Conservation (phyloP, 768 basidiomycete species). For the Hericium alpestre region DNA sequence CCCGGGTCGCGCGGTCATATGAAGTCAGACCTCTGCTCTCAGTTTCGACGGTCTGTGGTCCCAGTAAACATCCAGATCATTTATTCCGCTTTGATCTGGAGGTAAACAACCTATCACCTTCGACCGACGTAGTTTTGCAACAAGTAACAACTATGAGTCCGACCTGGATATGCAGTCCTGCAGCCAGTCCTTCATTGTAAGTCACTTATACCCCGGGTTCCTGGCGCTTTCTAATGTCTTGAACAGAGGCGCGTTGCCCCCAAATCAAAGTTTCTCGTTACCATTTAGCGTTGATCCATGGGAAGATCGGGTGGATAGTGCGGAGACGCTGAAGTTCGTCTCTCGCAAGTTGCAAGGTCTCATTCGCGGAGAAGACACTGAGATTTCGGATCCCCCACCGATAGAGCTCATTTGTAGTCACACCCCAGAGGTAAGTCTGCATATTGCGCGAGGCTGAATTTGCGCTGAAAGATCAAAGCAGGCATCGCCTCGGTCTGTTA, state of each 20-base stretch:
- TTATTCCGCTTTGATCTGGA: slow-evolving; percentile 46
- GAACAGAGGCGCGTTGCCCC: slow-evolving; percentile 31
- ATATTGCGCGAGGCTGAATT: not conserved
- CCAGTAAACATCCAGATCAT: slow-evolving; percentile 37
- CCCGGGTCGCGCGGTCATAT: slow-evolving; percentile 42
- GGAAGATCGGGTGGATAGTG: slow-evolving; percentile 25
- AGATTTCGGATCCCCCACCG: slow-evolving; percentile 13
- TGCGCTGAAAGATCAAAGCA: not conserved
- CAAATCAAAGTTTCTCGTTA: slow-evolving; percentile 38
- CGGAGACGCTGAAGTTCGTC: slow-evolving; percentile 41
- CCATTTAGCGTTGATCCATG: slow-evolving; percentile 33
- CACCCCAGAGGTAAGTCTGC: slow-evolving; percentile 8
- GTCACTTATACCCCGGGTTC: slow-evolving; percentile 19
- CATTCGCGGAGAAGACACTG: slow-evolving; percentile 30
- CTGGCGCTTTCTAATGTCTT: not conserved
- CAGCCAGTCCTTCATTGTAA: slow-evolving; percentile 32
- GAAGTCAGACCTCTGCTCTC: slow-evolving; percentile 54
- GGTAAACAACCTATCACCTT: slow-evolving; percentile 39
- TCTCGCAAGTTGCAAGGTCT: slow-evolving; percentile 38
- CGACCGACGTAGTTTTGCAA: slow-evolving; percentile 33
- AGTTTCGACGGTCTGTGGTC: slow-evolving; percentile 38
- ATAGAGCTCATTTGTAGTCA: slow-evolving; percentile 14
- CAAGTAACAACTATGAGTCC: slow-evolving; percentile 62
- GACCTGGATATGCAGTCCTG: slow-evolving; percentile 45
- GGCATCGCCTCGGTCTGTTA: slow-evolving; percentile 11